phyloP scores from a whole-genome alignment of 768 basidiomycete species.

The Coprinopsis sp. region DNA sequence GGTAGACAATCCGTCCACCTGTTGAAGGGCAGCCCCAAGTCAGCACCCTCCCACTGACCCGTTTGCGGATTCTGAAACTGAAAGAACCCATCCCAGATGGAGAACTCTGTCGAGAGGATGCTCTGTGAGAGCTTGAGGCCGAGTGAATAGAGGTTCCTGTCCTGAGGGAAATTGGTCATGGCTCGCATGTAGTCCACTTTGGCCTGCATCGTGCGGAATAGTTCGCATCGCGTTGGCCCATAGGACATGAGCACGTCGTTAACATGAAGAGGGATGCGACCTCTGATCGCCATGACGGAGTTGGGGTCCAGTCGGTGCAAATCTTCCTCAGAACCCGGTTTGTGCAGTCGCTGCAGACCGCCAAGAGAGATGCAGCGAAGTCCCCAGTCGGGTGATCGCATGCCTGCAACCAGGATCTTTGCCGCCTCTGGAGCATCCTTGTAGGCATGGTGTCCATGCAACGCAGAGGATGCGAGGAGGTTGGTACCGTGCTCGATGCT shows the following conservation, averaged over 20 bases:
- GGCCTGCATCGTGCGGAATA: constrained; percentile 36
- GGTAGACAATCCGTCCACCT: constrained; percentile 58
- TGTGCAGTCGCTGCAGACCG: constrained; percentile 48
- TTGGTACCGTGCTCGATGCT: constrained; percentile 51
- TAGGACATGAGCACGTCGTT: constrained; percentile 44
- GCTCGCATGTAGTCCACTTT: constrained; percentile 44
- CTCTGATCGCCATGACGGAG: constrained; percentile 37
- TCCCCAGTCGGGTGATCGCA: constrained; percentile 52
- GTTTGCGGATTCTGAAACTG: constrained; percentile 38
- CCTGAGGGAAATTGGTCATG: constrained; percentile 45
- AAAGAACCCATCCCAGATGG: constrained; percentile 54
- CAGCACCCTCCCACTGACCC: constrained; percentile 34
- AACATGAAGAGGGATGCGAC: constrained; percentile 44
- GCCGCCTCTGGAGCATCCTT: constrained; percentile 38
- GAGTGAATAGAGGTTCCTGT: constrained; percentile 45
- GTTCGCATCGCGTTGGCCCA: constrained; percentile 44
- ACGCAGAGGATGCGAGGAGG: constrained; percentile 38
- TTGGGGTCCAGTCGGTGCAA: constrained; percentile 43
- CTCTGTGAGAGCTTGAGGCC: constrained; percentile 44
- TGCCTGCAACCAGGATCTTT: constrained; percentile 48
- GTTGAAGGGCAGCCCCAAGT: constrained; percentile 54
- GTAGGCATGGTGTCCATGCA: constrained; percentile 44
- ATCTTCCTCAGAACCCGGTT: constrained; percentile 39
- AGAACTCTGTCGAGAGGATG: constrained; percentile 56
- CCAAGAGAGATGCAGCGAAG: constrained; percentile 48